Evolutionary conservation across 371 early-diverging fungal genomes (phyloP).

Genomic region (Dichotomocladium elegans): DNA sequence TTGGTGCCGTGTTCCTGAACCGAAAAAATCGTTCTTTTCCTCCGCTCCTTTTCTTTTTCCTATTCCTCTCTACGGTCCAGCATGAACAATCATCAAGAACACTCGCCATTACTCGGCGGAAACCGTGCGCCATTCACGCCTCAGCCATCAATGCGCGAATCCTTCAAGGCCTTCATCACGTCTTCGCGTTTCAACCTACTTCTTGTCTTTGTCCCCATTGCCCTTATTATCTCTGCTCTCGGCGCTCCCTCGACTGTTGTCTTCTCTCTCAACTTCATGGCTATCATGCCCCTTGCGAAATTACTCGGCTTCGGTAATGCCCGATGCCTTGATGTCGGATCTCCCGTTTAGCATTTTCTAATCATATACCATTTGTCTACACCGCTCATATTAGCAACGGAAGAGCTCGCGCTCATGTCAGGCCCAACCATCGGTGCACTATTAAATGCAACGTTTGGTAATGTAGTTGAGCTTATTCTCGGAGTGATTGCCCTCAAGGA

Average conservation of each 20-base stretch:
- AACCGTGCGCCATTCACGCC: neutral
- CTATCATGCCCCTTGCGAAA: conserved; percentile 87
- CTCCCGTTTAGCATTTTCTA: neutral
- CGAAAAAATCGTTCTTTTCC: no score
- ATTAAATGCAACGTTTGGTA: conserved; percentile 50
- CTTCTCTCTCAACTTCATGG: conserved; percentile 87
- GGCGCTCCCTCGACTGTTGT: conserved; percentile 57
- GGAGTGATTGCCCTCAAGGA: conserved; percentile 77
- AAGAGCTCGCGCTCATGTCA: conserved; percentile 36
- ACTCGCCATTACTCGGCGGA: conserved; percentile 5
- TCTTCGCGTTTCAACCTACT: conserved; percentile 63
- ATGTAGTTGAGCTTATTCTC: conserved; percentile 83
- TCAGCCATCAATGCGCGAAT: conserved; percentile 26
- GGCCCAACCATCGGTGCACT: conserved; percentile 27
- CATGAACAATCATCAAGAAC: neutral
- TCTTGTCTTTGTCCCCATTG: conserved; percentile 75
- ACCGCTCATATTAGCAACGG: conserved; percentile 30
- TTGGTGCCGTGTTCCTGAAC: no score
- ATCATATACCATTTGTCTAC: neutral
- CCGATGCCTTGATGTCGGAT: no score
- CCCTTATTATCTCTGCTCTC: conserved; percentile 52
- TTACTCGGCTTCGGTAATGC: conserved; percentile 46
- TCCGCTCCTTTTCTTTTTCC: neutral
- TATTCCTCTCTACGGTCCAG: neutral
- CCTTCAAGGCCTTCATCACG: conserved; percentile 23